Base-by-base conservation (phyloP, 495 filamentous ascomycete genomes). In the Aspergillus incahuasiensis region DNA sequence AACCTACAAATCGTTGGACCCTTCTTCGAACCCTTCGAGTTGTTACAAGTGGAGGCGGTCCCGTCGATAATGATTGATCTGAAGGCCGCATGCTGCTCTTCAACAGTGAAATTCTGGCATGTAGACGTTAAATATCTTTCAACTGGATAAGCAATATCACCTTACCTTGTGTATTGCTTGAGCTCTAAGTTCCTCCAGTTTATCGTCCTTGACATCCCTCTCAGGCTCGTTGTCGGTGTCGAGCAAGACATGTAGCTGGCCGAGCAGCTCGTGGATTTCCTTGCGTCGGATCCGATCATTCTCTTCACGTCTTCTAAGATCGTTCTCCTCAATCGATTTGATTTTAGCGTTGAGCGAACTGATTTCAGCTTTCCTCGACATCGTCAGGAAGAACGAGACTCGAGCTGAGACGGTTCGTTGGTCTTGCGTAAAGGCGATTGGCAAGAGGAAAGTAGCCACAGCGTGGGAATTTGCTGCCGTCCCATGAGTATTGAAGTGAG, bases 141-240 rank as follows among this genome's bases (percentile, higher is more conserved):
- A n/a, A n/a, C n/a, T n/a, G n/a, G n/a, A n/a, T n/a, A n/a, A n/a
- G n/a, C n/a, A n/a, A n/a, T n/a, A n/a, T n/a, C n/a, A n/a, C n/a
- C n/a, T n/a, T n/a, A n/a, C n/a, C n/a, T n/a, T n/a, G n/a, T n/a
- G n/a, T n/a, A n/a, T n/a, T n/a, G n/a, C n/a, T n/a, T n/a, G n/a
- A n/a, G n/a, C n/a, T n/a, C n/a, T n/a, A n/a, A n/a, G n/a, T n/a
- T n/a, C n/a, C n/a, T n/a, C n/a, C n/a, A n/a, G n/a, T n/a, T n/a
- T n/a, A n/a, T 81, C 79, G 47, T 82, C 79, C 59, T 83, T 80
- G 47, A 79, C 80, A 57, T 82, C 79, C 59, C 76, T 82, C 58
- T 79, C 79, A 25, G 84, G 68, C 0, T 68, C 63, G 54, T 74
- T 78, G 64, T 84, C 81, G 52, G 73, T 73, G 5, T 75, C 68